Conservation (phyloP, 345 rosid species). For the Eucalyptus cladocalyx region DNA sequence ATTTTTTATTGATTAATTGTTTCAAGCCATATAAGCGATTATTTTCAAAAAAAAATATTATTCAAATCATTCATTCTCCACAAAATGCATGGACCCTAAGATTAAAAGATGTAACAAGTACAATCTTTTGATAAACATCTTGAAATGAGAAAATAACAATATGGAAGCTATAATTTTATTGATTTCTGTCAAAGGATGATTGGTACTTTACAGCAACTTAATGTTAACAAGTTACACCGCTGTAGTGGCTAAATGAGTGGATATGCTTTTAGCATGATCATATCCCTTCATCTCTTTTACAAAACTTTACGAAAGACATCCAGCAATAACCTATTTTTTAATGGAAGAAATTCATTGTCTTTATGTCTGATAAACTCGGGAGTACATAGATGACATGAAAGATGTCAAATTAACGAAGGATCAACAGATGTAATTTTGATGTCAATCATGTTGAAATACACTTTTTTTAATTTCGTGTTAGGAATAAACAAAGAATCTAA, state of each 20-base stretch:
- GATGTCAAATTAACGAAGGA: neutral
- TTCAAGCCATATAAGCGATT: too few relatives aligned
- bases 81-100: neutral
- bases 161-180: neutral
- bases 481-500: neutral
- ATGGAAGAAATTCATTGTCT: neutral
- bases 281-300: neutral
- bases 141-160: neutral
- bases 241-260: neutral
- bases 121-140: neutral
- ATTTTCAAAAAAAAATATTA: accelerated
- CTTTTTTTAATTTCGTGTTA: neutral
- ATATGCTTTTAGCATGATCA: neutral
- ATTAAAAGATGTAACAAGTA: neutral
- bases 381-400: neutral
- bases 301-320: neutral
- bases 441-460: neutral
- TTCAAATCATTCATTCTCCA: too few relatives aligned
- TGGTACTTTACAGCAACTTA: neutral
- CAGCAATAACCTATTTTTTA: neutral
- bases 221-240: neutral
- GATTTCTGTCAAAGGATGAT: neutral
- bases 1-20: too few relatives aligned
- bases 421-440: neutral
- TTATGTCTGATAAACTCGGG: neutral